Conservation (phyloP, 1,139 yeast genomes). For the Candida gigantensis region DNA sequence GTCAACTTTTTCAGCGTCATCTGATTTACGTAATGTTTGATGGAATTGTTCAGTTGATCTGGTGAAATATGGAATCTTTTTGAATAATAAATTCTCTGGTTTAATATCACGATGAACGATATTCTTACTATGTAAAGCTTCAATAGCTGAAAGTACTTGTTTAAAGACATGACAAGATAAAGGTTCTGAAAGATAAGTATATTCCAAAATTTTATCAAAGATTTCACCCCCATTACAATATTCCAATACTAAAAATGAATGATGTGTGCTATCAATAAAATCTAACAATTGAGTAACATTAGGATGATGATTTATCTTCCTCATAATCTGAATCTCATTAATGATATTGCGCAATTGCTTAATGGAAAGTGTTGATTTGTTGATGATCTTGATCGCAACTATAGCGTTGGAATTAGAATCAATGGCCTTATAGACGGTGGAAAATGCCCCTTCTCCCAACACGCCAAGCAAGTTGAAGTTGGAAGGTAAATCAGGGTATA, state of each 20-base stretch:
- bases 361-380: constrained; percentile 56
- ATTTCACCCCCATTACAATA: constrained; percentile 92
- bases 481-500: constrained; percentile 27
- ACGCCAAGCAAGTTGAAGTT: constrained; percentile 26
- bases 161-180: constrained; percentile 79
- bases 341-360: constrained; percentile 60
- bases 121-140: constrained; percentile 80
- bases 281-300: constrained; percentile 73
- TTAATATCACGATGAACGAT: constrained; percentile 94
- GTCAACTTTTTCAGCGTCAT: constrained; percentile 75
- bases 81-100: constrained; percentile 87
- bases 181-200: constrained; percentile 86
- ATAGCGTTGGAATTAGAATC: constrained; percentile 28
- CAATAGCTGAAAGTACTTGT: constrained; percentile 82
- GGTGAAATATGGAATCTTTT: constrained; percentile 45
- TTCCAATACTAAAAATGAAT: constrained; percentile 82
- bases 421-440: constrained; percentile 76
- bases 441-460: constrained; percentile 88
- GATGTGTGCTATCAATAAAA: constrained; percentile 53
- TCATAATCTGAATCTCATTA: constrained; percentile 86
- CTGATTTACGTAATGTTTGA: constrained; percentile 59
- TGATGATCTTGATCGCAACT: constrained; percentile 85
- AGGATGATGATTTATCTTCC: constrained; percentile 61
- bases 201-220: constrained; percentile 88
- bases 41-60: constrained; percentile 43